Evolutionary conservation across 805 yeast species (phyloP).

Genomic region (Kockiozyma suomiensis): DNA sequence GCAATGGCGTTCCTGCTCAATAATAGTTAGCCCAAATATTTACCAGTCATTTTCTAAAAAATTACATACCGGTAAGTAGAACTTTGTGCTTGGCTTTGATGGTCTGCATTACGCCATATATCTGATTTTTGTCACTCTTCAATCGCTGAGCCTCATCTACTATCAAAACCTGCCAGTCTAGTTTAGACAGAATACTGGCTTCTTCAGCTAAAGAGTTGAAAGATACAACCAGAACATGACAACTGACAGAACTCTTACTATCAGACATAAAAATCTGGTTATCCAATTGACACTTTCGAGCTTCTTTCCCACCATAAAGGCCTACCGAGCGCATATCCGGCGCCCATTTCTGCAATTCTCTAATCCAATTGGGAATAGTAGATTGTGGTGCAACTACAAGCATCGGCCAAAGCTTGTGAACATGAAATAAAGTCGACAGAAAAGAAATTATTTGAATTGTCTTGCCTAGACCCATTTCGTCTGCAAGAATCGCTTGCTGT

Average conservation of each 20-base stretch:
- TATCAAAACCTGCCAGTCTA: slow-evolving; percentile 75
- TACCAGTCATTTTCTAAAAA: too few relatives aligned
- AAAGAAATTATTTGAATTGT: slow-evolving; percentile 87
- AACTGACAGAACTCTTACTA: slow-evolving; percentile 28
- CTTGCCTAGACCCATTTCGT: slow-evolving; percentile 70
- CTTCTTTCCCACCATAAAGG: slow-evolving; percentile 71
- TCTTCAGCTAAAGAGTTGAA: slow-evolving; percentile 80
- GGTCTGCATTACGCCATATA: slow-evolving; percentile 46
- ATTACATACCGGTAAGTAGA: slow-evolving; percentile 81
- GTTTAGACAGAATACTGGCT: slow-evolving; percentile 52
- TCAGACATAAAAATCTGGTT: slow-evolving; percentile 29
- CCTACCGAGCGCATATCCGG: slow-evolving; percentile 86
- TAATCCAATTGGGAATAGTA: slow-evolving; percentile 92
- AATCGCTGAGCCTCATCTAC: slow-evolving; percentile 95
- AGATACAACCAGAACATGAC: slow-evolving; percentile 75
- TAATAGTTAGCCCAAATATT: background rate
- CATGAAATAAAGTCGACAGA: slow-evolving; percentile 82
- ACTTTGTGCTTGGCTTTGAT: slow-evolving; percentile 65
- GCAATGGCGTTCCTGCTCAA: slow-evolving; percentile 84
- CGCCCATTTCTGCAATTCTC: slow-evolving; percentile 96
- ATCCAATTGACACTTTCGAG: slow-evolving; percentile 50
- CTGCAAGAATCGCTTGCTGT: slow-evolving; percentile 64
- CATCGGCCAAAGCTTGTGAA: slow-evolving; percentile 71
- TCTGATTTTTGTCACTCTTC: slow-evolving; percentile 53
- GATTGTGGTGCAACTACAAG: slow-evolving; percentile 95